phyloP scores from a whole-genome alignment of 345 rosid species.

The Kernera saxatilis region DNA sequence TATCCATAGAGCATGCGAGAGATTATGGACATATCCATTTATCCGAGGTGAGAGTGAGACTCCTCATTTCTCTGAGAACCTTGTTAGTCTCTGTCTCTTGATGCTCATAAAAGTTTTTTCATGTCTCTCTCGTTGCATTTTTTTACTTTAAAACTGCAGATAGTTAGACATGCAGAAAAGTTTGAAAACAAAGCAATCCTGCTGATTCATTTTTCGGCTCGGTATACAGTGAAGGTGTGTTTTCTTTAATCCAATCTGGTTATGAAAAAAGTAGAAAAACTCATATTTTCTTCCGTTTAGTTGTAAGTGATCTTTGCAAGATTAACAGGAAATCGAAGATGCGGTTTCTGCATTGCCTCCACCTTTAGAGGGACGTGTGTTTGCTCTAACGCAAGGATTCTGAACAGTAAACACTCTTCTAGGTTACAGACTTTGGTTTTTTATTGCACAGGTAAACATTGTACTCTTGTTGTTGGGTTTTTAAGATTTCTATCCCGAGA shows the following conservation, averaged over 20 bases:
- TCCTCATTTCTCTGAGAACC: neutral
- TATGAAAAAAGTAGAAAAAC: neutral
- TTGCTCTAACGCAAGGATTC: constrained; percentile 76
- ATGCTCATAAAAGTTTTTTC: constrained; percentile 2
- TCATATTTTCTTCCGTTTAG: neutral
- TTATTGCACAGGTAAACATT: neutral
- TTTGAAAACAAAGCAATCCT: constrained; percentile 80
- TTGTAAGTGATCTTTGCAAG: neutral
- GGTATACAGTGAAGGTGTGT: constrained; percentile 63
- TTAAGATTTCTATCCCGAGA: neutral
- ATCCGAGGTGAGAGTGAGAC: constrained; percentile 62
- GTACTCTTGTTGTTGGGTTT: neutral
- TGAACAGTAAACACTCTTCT: constrained; percentile 22
- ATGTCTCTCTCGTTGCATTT: neutral
- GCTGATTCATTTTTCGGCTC: constrained; percentile 91
- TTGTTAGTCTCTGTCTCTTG: neutral
- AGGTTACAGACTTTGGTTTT: neutral
- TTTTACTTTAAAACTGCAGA: constrained; percentile 39
- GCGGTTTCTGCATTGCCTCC: constrained; percentile 60
- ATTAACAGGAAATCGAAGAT: constrained; percentile 59
- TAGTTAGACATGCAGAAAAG: constrained; percentile 55
- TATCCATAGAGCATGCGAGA: constrained; percentile 77
- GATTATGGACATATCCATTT: constrained; percentile 90
- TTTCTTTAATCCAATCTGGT: constrained; percentile 12
- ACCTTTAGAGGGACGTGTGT: constrained; percentile 68